These are phyloP conservation scores for Cryptococcus jaspeensis DNA, from an alignment of 1,284 basidiomycete species.

Conservation along the genomic window DNA sequence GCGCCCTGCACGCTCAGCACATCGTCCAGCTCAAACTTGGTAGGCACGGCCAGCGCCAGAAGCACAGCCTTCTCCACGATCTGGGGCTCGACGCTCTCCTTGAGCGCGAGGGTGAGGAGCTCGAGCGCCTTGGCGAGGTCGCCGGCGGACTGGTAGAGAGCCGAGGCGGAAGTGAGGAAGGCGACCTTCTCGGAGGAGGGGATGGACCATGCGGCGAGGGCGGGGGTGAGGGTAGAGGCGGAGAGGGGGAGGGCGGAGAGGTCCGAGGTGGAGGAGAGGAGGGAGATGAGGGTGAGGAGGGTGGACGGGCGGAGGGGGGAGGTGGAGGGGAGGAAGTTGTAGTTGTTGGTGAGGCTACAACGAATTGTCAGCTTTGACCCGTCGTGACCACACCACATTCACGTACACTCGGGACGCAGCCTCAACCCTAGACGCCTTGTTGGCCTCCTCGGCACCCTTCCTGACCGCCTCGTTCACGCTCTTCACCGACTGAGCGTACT, in stretches of 20 bases:
- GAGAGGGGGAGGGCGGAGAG: slow-evolving; percentile 67
- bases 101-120: slow-evolving; percentile 56
- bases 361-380: neutral
- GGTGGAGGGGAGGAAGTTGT: slow-evolving; percentile 72
- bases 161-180: slow-evolving; percentile 68
- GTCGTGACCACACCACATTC: neutral
- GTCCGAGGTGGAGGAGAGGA: slow-evolving; percentile 61
- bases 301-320: slow-evolving; percentile 68
- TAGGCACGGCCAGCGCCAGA: slow-evolving; percentile 66
- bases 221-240: slow-evolving; percentile 64
- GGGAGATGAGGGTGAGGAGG: slow-evolving; percentile 65
- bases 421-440: slow-evolving; percentile 37
- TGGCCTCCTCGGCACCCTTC: slow-evolving; percentile 40
- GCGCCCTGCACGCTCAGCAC: slow-evolving; percentile 56
- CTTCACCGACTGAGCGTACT: slow-evolving; percentile 36
- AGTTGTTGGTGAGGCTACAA: slow-evolving; percentile 75
- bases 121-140: slow-evolving; percentile 54
- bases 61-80: slow-evolving; percentile 46
- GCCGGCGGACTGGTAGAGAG: slow-evolving; percentile 63
- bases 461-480: slow-evolving; percentile 39
- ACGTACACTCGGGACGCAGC: slow-evolving; percentile 47
- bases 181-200: slow-evolving; percentile 64
- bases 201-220: slow-evolving; percentile 75
- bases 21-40: slow-evolving; percentile 76
- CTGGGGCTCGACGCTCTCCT: slow-evolving; percentile 50